phyloP scores from a whole-genome alignment of 2,329 filamentous ascomycete genomes.

The Microdochium trichocladiopsis region DNA sequence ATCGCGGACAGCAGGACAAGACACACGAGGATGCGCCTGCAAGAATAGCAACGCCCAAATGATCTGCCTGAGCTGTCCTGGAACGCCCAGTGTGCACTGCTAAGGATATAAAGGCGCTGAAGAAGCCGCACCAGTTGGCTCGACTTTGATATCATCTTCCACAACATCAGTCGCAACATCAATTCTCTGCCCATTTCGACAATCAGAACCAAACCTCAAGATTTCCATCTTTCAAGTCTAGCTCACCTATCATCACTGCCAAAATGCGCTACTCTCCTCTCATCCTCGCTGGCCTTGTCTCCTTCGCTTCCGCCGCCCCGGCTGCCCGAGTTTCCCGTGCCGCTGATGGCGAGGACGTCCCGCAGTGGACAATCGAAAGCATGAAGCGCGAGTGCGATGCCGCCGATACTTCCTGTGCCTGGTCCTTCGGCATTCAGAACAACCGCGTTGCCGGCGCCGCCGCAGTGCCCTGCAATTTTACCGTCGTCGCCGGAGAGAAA shows the following conservation, averaged over 20 bases:
- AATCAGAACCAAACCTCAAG: too few relatives aligned
- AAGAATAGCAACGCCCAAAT: too few relatives aligned
- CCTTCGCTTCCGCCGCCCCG: constrained; percentile 15
- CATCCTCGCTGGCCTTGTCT: constrained; percentile 16
- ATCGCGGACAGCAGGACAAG: too few relatives aligned
- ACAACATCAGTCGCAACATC: constrained; percentile 1
- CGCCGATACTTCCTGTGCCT: constrained; percentile 29
- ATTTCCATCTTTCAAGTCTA: neutral
- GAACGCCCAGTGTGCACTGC: too few relatives aligned
- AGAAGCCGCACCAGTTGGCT: too few relatives aligned
- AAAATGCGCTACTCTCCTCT: constrained; percentile 27
- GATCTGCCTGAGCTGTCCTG: too few relatives aligned
- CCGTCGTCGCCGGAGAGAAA: constrained; percentile 21
- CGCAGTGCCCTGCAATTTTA: constrained; percentile 28
- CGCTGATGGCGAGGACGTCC: constrained; percentile 17
- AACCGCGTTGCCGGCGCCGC: constrained; percentile 16
- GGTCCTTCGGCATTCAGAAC: constrained; percentile 33
- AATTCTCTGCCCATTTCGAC: neutral
- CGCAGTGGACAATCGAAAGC: constrained; percentile 30
- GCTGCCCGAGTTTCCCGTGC: constrained; percentile 12
- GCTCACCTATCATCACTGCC: constrained; percentile 3
- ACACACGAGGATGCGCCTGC: too few relatives aligned
- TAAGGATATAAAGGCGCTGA: too few relatives aligned
- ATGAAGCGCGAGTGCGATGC: constrained; percentile 30
- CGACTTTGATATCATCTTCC: constrained; percentile 2